Conservation (phyloP, 805 yeast genomes). For the Suhomyces tanzawaensis region DNA sequence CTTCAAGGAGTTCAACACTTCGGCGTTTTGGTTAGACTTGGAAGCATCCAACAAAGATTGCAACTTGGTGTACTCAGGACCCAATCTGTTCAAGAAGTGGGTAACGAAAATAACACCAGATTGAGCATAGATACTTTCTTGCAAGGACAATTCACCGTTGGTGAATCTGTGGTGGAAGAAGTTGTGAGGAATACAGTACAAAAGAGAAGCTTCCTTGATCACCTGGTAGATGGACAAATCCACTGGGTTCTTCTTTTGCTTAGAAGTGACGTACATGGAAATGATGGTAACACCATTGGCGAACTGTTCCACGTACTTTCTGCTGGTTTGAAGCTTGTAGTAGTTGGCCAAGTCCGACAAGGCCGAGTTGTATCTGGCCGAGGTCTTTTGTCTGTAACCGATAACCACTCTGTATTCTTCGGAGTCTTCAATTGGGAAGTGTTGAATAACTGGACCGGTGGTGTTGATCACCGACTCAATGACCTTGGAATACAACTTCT, state of each 20-base stretch:
- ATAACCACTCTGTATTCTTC: conserved; percentile 86
- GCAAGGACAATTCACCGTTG: conserved; percentile 77
- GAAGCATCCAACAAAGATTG: conserved; percentile 60
- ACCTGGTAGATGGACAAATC: conserved; percentile 85
- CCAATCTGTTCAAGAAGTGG: conserved; percentile 91
- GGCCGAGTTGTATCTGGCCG: conserved; percentile 86
- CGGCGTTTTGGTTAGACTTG: conserved; percentile 64
- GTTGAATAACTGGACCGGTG: conserved; percentile 91
- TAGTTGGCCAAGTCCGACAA: conserved; percentile 82
- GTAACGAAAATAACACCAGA: conserved; percentile 89
- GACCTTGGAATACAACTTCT: conserved; percentile 68
- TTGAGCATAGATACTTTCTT: conserved; percentile 93
- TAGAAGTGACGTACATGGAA: conserved; percentile 78
- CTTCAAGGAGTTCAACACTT: conserved; percentile 75
- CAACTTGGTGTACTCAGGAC: conserved; percentile 80
- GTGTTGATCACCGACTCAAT: conserved; percentile 66
- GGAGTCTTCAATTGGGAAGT: conserved; percentile 72
- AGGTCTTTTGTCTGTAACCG: conserved; percentile 80
- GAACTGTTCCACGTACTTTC: conserved; percentile 94
- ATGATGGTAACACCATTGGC: conserved; percentile 83
- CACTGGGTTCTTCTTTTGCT: conserved; percentile 49
- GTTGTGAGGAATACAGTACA: conserved; percentile 88
- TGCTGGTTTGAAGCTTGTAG: conserved; percentile 77
- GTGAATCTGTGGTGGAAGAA: conserved; percentile 73
- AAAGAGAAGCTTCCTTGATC: conserved; percentile 87